phyloP scores from a whole-genome alignment of 1,284 basidiomycete genomes.

The Trichosporon faecale region DNA sequence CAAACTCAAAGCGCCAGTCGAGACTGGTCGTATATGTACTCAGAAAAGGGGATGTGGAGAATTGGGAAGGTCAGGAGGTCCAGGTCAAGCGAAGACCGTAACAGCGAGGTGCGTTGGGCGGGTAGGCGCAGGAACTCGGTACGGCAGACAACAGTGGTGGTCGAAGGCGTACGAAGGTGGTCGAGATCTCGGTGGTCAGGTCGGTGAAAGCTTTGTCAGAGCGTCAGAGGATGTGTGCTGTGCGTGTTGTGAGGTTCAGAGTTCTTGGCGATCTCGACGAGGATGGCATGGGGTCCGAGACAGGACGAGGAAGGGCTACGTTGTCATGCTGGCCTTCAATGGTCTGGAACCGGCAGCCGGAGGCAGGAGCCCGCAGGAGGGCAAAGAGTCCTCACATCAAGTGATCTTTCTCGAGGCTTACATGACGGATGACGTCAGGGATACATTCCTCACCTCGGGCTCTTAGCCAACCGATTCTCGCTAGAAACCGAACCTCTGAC shows the following conservation, averaged over 20 bases:
- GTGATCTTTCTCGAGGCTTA: background rate
- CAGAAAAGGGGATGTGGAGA: background rate
- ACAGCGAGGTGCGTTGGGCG: background rate
- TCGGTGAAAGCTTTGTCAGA: background rate
- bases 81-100: background rate
- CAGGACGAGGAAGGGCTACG: background rate
- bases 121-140: background rate
- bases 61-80: background rate
- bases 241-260: background rate
- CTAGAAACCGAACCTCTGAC: background rate
- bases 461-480: background rate
- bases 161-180: background rate
- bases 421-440: background rate
- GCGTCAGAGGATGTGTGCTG: background rate
- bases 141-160: background rate
- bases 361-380: background rate
- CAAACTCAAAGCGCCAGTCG: background rate
- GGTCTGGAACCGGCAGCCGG: background rate
- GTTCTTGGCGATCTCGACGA: background rate
- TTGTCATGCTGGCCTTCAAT: background rate
- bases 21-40: constrained; percentile 2
- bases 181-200: background rate
- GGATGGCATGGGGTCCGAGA: background rate
- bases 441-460: background rate
- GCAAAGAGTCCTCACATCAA: background rate